These are phyloP conservation scores for Russula dissimulans DNA, from an alignment of 768 basidiomycete species.

Conservation along the genomic window DNA sequence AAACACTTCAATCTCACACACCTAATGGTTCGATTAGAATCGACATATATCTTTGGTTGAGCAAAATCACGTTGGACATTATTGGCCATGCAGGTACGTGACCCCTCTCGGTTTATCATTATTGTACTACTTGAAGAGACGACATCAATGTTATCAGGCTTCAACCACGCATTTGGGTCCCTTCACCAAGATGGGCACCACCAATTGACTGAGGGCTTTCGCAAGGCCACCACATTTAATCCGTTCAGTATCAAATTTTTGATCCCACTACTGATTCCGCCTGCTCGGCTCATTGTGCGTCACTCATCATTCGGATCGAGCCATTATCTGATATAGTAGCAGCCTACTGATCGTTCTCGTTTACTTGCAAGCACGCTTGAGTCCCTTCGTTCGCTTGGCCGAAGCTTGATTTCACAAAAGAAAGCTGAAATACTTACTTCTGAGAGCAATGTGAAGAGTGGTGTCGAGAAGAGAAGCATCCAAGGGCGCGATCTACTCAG, in stretches of 20 bases:
- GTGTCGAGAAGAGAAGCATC: conserved; percentile 28
- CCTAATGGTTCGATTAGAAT: conserved; percentile 4
- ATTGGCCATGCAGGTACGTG: conserved; percentile 12
- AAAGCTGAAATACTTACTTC: conserved; percentile 28
- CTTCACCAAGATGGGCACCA: neutral
- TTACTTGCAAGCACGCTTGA: neutral
- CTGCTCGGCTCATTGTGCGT: conserved; percentile 10
- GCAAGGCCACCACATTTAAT: conserved; percentile 2
- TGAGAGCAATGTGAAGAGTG: conserved; percentile 18
- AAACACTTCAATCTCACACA: neutral
- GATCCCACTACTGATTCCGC: neutral
- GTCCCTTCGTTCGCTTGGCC: conserved; percentile 24
- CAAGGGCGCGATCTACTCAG: conserved; percentile 48
- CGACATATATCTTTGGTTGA: conserved; percentile 8
- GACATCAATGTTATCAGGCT: neutral
- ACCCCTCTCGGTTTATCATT: neutral
- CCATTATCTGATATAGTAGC: neutral
- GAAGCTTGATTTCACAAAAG: conserved; percentile 25
- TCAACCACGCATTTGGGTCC: conserved; percentile 10
- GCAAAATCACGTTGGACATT: conserved; percentile 13
- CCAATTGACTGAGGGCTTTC: conserved; percentile 6
- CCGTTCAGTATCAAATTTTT: conserved; percentile 9
- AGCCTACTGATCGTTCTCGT: conserved; percentile 11
- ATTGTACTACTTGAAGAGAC: too few species aligned
- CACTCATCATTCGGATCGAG: neutral